These are phyloP conservation scores for Apiospora malaysiana DNA, from an alignment of 2,329 filamentous ascomycete genomes.

Conservation along the genomic window DNA sequence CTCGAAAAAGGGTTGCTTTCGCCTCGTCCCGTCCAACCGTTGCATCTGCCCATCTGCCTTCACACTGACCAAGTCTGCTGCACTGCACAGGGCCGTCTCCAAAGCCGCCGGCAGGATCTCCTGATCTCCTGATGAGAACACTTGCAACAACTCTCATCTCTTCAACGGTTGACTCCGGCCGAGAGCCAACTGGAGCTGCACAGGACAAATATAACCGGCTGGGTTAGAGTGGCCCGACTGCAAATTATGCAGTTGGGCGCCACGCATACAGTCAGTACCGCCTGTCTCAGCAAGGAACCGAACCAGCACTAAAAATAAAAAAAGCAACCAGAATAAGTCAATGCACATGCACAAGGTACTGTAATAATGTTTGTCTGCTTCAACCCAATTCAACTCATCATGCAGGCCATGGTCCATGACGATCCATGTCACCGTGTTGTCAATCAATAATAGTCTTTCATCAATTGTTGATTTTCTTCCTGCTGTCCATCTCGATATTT, in stretches of 20 bases:
- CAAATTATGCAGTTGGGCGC: not conserved
- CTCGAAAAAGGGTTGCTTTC: not conserved
- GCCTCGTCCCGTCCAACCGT: constrained; percentile 3
- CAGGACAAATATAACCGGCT: not conserved
- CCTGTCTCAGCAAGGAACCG: not conserved
- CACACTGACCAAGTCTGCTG: too few relatives aligned
- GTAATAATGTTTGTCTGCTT: not conserved
- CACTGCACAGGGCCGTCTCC: not conserved
- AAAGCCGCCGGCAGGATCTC: not conserved
- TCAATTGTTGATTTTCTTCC: not conserved
- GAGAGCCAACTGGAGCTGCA: not conserved
- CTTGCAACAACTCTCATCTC: not conserved
- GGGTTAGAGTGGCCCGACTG: too few relatives aligned
- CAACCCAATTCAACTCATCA: not conserved
- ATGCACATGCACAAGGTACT: not conserved
- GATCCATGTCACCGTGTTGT: too few relatives aligned
- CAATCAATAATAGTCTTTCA: not conserved
- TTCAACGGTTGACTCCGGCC: not conserved
- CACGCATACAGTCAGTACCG: not conserved
- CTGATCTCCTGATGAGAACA: not conserved
- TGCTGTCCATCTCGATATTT: not conserved
- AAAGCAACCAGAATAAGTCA: not conserved
- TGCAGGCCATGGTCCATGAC: not conserved
- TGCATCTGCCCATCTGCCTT: too few relatives aligned
- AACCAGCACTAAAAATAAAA: not conserved